Evolutionary conservation across 2,329 filamentous ascomycete species (phyloP).

Genomic region (Aureobasidium sp.): DNA sequence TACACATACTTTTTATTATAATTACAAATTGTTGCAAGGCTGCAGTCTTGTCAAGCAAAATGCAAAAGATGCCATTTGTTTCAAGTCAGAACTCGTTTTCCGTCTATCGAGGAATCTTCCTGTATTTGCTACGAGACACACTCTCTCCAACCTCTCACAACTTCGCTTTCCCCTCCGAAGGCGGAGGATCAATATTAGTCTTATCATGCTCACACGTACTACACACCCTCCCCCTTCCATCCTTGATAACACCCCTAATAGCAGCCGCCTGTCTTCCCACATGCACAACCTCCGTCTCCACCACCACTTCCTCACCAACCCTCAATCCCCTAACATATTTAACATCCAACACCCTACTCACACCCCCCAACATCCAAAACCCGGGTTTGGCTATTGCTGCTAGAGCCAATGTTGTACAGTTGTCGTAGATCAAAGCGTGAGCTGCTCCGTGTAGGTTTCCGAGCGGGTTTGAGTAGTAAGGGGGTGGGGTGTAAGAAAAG

Average conservation of each 20-base stretch:
- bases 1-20: slow-evolving; percentile 12
- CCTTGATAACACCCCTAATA: slow-evolving; percentile 43
- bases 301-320: slow-evolving; percentile 42
- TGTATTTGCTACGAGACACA: background rate
- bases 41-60: background rate
- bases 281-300: slow-evolving; percentile 49
- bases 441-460: slow-evolving; percentile 61
- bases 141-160: background rate
- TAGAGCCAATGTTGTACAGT: slow-evolving; percentile 51
- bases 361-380: slow-evolving; percentile 51
- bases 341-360: slow-evolving; percentile 48
- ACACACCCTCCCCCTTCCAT: slow-evolving; percentile 36
- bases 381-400: slow-evolving; percentile 34
- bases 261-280: slow-evolving; percentile 47
- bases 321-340: slow-evolving; percentile 50
- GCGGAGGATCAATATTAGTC: slow-evolving; percentile 25
- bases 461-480: slow-evolving; percentile 51
- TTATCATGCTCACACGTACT: slow-evolving; percentile 42
- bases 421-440: slow-evolving; percentile 61
- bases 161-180: background rate
- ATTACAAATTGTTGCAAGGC: background rate
- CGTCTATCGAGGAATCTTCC: background rate
- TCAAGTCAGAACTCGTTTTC: background rate
- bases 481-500: slow-evolving; percentile 38
- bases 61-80: slow-evolving; percentile 18